Conservation (phyloP, 176 grass and related monocot genomes). For the Olyra latifolia region DNA sequence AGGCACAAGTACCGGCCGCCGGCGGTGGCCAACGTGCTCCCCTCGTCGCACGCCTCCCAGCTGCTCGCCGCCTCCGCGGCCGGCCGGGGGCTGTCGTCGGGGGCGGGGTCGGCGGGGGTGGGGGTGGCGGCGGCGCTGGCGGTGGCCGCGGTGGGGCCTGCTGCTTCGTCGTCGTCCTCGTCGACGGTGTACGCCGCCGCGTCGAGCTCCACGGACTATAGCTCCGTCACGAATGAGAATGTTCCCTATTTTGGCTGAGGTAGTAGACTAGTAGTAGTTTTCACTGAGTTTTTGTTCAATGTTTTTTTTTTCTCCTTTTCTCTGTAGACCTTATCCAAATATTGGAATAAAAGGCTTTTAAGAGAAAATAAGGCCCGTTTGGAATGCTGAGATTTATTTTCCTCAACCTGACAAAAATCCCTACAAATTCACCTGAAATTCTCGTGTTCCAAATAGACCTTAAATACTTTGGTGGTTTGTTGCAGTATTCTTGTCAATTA, state of each 20-base stretch:
- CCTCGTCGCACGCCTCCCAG: conserved; percentile 49
- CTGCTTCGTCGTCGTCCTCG: conserved; percentile 54
- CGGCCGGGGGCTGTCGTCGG: conserved; percentile 6
- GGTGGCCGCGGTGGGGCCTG: neutral
- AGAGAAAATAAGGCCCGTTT: neutral
- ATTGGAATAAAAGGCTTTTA: conserved; percentile 39
- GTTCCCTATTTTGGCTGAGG: conserved; percentile 72
- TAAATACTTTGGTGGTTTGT: neutral
- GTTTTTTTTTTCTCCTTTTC: conserved; percentile 7
- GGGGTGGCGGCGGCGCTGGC: neutral
- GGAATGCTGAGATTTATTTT: no score
- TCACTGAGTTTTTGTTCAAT: neutral
- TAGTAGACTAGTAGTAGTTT: neutral
- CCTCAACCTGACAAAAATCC: no score
- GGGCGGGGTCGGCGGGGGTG: neutral
- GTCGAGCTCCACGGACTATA: conserved; percentile 88
- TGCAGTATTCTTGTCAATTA: neutral
- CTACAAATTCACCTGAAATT: no score
- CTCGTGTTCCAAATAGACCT: no score
- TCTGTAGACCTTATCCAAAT: conserved; percentile 41
- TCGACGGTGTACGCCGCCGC: conserved; percentile 70
- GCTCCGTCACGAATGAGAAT: conserved; percentile 87
- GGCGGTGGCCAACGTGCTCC: conserved; percentile 35
- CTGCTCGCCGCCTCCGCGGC: conserved; percentile 45
- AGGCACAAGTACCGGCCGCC: conserved; percentile 60